These are phyloP conservation scores for Pseudoperonospora humuli DNA, from an alignment of 352 stramenopile genomes.

Conservation along the genomic window DNA sequence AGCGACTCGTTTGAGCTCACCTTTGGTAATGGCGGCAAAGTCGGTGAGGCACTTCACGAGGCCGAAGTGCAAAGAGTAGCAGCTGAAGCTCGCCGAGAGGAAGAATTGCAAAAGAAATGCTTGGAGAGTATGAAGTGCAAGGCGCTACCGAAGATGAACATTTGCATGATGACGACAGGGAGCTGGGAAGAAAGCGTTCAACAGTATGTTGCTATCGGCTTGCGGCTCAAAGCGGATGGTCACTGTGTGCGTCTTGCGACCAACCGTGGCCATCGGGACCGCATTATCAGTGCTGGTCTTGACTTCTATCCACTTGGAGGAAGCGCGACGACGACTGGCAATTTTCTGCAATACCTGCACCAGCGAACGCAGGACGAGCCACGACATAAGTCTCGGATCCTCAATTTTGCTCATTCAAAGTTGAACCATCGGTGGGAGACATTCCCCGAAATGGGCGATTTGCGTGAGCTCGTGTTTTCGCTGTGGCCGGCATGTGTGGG, in stretches of 20 bases:
- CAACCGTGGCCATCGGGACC: slow-evolving; percentile 61
- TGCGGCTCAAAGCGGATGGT: slow-evolving; percentile 62
- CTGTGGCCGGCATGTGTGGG: slow-evolving; percentile 51
- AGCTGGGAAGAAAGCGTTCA: slow-evolving; percentile 63
- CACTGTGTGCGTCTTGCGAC: slow-evolving; percentile 89
- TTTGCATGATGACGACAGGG: slow-evolving; percentile 62
- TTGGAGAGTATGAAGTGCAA: slow-evolving; percentile 16
- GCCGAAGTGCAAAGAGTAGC: slow-evolving; percentile 21
- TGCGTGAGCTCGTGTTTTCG: slow-evolving; percentile 47
- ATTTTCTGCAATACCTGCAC: slow-evolving; percentile 40
- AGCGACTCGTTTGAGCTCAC: slow-evolving; percentile 27
- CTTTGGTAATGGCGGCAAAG: slow-evolving; percentile 21
- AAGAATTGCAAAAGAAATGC: slow-evolving; percentile 19
- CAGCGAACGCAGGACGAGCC: slow-evolving; percentile 29
- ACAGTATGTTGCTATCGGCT: slow-evolving; percentile 68
- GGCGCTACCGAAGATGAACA: slow-evolving; percentile 52
- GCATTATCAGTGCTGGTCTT: slow-evolving; percentile 47
- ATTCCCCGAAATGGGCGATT: slow-evolving; percentile 37
- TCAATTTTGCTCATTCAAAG: slow-evolving; percentile 25
- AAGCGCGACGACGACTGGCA: slow-evolving; percentile 31
- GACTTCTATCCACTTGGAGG: slow-evolving; percentile 69
- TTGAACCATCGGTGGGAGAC: slow-evolving; percentile 27
- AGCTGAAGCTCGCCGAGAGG: slow-evolving; percentile 12
- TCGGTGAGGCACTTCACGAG: slow-evolving; percentile 19
- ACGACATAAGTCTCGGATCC: slow-evolving; percentile 28